These are phyloP conservation scores for Fusarium illudens DNA, from an alignment of 2,329 filamentous ascomycete genomes.

Conservation along the genomic window DNA sequence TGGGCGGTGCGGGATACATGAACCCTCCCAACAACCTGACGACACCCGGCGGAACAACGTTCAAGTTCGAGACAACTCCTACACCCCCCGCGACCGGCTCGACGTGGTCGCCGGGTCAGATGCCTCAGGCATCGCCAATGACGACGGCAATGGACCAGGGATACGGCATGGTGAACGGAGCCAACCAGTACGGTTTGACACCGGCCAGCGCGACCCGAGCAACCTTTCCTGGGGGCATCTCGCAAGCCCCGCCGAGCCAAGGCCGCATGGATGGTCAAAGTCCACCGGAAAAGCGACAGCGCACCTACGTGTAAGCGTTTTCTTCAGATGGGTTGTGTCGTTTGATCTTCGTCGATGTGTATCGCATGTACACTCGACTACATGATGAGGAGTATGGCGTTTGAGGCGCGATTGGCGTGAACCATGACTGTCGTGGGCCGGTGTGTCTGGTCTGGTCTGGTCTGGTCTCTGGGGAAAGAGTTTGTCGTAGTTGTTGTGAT, in stretches of 20 bases:
- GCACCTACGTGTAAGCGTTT: conserved; percentile 43
- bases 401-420: conserved; percentile 25
- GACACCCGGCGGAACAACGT: conserved; percentile 35
- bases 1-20: conserved; percentile 47
- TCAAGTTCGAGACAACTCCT: conserved; percentile 66
- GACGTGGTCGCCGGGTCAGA: conserved; percentile 62
- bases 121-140: conserved; percentile 59
- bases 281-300: conserved; percentile 62
- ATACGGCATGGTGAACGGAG: conserved; percentile 57
- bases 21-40: conserved; percentile 44
- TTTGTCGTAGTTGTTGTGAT: conserved; percentile 26
- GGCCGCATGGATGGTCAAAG: conserved; percentile 53
- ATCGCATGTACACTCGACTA: conserved; percentile 5
- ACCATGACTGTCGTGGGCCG: conserved; percentile 9
- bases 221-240: conserved; percentile 38
- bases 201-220: conserved; percentile 44
- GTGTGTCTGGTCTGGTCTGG: conserved; percentile 5
- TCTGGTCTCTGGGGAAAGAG: conserved; percentile 1
- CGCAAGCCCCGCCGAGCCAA: conserved; percentile 30
- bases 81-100: conserved; percentile 60
- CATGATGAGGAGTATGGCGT: conserved; percentile 41
- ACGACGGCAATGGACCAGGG: conserved; percentile 53
- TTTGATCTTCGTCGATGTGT: conserved; percentile 28
- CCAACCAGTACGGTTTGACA: conserved; percentile 50
- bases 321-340: neutral